A percentile compares a stretch with the other conserved stretches of the same genome.
These are phyloP conservation scores for Naematelia aurantialba DNA, from an alignment of 768 basidiomycete species.

Conservation along the genomic window DNA sequence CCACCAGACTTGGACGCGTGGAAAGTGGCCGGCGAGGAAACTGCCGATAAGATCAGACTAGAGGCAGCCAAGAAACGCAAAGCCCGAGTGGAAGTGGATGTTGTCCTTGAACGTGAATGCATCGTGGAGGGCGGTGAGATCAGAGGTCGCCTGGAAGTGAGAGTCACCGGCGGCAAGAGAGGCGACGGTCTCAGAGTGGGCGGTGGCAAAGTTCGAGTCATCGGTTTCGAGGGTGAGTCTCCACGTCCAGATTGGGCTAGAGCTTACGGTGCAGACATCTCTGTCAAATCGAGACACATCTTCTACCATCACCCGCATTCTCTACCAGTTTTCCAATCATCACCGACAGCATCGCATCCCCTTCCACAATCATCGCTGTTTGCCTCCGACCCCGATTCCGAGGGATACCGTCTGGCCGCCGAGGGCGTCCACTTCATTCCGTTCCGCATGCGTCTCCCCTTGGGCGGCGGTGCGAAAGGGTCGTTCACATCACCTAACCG, in stretches of 20 bases:
- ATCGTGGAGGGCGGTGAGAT: conserved; percentile 76
- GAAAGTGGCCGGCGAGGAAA: conserved; percentile 17
- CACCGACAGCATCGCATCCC: conserved; percentile 47
- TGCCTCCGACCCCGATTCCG: conserved; percentile 49
- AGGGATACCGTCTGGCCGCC: conserved; percentile 52
- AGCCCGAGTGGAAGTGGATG: conserved; percentile 76
- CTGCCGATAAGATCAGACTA: conserved; percentile 59
- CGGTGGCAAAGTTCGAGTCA: conserved; percentile 70
- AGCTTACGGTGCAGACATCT: conserved; percentile 12
- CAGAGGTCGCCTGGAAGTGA: conserved; percentile 66
- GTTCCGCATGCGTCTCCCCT: conserved; percentile 67
- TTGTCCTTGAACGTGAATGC: conserved; percentile 68
- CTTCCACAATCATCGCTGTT: conserved; percentile 30
- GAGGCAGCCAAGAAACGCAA: conserved; percentile 52
- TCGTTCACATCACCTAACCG: conserved; percentile 53
- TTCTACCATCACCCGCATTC: conserved; percentile 74
- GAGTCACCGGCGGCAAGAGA: conserved; percentile 60
- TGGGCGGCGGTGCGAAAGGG: conserved; percentile 61
- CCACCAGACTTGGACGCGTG: conserved; percentile 29
- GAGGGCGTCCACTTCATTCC: conserved; percentile 69
- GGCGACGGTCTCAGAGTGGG: conserved; percentile 61
- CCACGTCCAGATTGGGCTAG: neutral
- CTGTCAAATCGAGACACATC: conserved; percentile 56
- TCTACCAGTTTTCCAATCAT: conserved; percentile 47
- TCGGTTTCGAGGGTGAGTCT: conserved; percentile 74